Evolutionary conservation across 768 basidiomycete species (phyloP), one percentile per base, ranked within the genome.

Genomic region (Saitozyma sp.): DNA sequence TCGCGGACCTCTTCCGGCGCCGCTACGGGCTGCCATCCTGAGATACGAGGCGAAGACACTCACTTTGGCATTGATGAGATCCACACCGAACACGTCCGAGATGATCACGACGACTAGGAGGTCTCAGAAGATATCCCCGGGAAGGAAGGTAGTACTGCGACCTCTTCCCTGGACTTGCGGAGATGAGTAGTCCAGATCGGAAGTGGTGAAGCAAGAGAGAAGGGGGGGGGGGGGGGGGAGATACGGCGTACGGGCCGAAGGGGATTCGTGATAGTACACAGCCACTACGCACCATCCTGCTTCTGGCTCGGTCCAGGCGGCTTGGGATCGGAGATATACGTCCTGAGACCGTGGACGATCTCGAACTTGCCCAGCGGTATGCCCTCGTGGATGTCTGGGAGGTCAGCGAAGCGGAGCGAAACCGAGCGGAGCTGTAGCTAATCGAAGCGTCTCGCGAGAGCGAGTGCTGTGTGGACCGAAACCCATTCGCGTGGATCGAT

Each of bases 61-160:
- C 17, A 52, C 50, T 49, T 74, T 68, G 29, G 73, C 63, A 55
- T 80, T 75, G 56, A 67, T 53, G 11, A 78, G 64, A 45, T 80
- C 69, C 39, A 70, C 73, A 29, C 81, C 81, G 58, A 81, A 81
- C 61, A 81, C 75, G 58, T 80, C 79, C 29, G 75, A 58, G 39
- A 81, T 66, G 62, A 79, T 73, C 54, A 81, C 65, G 50, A 79
- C 65, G 2, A 74, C 57, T 58, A 40, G 20, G 2, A 17, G 11
- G 10, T 38, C 9, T 45, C 43, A 45, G 43, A 9, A 9, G 43
- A 9, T 9, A 9, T 45, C 43, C 9, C 16, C 16, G 9, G 16
- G 43, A 45, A 45, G 43, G n/a, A n/a, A n/a, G n/a, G n/a, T n/a
- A n/a, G n/a, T n/a, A n/a, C n/a, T n/a, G n/a, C n/a, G n/a, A n/a